Evolutionary conservation across 148 eudicot species (phyloP).

Genomic region (Dysphania ambrosioides): DNA sequence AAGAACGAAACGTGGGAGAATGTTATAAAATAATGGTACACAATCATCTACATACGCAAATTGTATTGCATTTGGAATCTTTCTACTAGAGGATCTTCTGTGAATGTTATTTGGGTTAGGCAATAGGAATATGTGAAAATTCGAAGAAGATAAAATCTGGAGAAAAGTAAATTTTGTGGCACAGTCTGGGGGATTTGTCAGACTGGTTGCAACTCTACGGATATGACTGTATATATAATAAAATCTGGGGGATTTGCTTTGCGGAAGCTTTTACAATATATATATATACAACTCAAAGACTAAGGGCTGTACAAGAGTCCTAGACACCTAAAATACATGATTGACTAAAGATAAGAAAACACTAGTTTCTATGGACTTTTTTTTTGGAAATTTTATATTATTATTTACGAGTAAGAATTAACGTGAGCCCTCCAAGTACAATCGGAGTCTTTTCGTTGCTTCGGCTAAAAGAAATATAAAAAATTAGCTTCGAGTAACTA

Average conservation of each 20-base stretch:
- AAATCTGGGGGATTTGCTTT: too few relatives aligned
- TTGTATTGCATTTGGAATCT: neutral
- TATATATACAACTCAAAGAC: too few relatives aligned
- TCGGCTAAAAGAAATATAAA: too few relatives aligned
- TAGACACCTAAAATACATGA: too few relatives aligned
- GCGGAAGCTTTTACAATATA: too few relatives aligned
- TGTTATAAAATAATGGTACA: slow-evolving; percentile 17
- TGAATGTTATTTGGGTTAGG: neutral
- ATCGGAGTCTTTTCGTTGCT: too few relatives aligned
- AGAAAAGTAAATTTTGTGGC: neutral
- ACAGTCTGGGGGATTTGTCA: neutral
- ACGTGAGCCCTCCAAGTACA: too few relatives aligned
- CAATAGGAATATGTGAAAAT: neutral
- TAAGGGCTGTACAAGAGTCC: too few relatives aligned
- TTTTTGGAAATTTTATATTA: too few relatives aligned
- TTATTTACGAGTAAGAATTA: too few relatives aligned
- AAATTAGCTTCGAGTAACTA: too few relatives aligned
- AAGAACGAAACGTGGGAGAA: neutral
- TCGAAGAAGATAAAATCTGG: neutral
- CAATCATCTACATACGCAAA: neutral
- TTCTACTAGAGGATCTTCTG: neutral
- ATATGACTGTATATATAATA: neutral
- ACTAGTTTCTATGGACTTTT: neutral
- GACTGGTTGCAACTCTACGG: neutral
- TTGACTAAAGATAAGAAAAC: too few relatives aligned